phyloP scores from a whole-genome alignment of 768 basidiomycete genomes.

The Ramaria sp. region DNA sequence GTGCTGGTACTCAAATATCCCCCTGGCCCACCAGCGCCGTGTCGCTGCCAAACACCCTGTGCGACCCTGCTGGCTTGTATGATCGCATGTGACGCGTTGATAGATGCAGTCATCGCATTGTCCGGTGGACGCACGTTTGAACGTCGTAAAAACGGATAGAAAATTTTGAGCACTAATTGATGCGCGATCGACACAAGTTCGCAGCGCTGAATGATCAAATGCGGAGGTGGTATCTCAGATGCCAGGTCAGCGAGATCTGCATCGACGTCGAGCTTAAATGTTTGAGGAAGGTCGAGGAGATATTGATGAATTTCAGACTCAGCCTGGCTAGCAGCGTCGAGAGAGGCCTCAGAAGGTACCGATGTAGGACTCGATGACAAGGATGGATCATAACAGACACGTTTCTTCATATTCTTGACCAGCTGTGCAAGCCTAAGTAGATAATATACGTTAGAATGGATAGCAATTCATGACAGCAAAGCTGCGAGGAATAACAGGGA shows the following conservation, averaged over 20 bases:
- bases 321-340: constrained; percentile 51
- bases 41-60: constrained; percentile 28
- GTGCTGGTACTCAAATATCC: constrained; percentile 9
- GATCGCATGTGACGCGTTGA: constrained; percentile 58
- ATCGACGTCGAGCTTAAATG: constrained; percentile 35
- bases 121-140: constrained; percentile 26
- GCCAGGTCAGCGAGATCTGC: constrained; percentile 15
- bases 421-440: constrained; percentile 45
- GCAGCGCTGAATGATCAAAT: constrained; percentile 41
- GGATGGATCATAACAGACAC: constrained; percentile 13
- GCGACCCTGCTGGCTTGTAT: constrained; percentile 40
- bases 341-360: constrained; percentile 28
- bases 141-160: constrained; percentile 52
- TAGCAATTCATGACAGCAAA: background rate
- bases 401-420: constrained; percentile 49
- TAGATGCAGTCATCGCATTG: constrained; percentile 45
- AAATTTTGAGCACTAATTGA: constrained; percentile 50
- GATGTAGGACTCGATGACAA: background rate
- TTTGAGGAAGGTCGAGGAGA: constrained; percentile 39
- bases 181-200: constrained; percentile 53
- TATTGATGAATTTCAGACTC: constrained; percentile 48
- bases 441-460: constrained; percentile 1
- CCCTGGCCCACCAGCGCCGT: background rate
- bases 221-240: constrained; percentile 16
- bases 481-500: background rate